Base-by-base conservation (phyloP, 225 moss, liverwort and hornwort species). In the Climacium dendroides region DNA sequence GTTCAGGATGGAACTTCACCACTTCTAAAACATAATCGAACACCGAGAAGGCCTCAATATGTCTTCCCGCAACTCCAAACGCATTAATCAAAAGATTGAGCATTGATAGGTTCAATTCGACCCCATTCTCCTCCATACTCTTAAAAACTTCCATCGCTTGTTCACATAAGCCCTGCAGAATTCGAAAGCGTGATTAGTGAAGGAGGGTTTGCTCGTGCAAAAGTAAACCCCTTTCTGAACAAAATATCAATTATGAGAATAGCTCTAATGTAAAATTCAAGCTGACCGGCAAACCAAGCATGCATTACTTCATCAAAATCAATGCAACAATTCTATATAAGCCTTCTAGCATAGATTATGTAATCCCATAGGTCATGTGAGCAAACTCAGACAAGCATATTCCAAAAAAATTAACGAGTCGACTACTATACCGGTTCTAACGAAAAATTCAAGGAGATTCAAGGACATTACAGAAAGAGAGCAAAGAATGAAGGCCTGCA, bases 21-120 rank as follows among this genome's bases (percentile, higher is more conserved):
- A 93, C 95, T 93, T 97, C 98, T 85, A 89, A 88, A 89, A 97
- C 94, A 88, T 97, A 97, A 43, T 95, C 94, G 52, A 97, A 95
- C 32, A 99, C 98, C 71, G 96, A 93, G 78, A 96, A 97, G 47
- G 97, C 98, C 88, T 99, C 98, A 60, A 89, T 57, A 85, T 95
- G 83, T 90, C 94, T 97, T 77, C 97, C 98, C 48, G 96, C 95
- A 80, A 99, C 95, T 77, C 95, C 94, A 84, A 99, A 99, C 39
- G 95, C 97, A 85, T 99, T 99, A 30, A 99, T 95, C 78, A 99
- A 85, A 88, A 97, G 91, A 83, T 99, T 99, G 65, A 99, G 94
- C 98, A 99, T 99, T 74, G 93, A 85, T 55, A 99, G 85, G 85
- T 96, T 97, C 48, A 95, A 92, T 82, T 99, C 97, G 67, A 93